These are phyloP conservation scores for Ambrosiella cleistominuta DNA, from an alignment of 2,329 filamentous ascomycete species.

Conservation along the genomic window DNA sequence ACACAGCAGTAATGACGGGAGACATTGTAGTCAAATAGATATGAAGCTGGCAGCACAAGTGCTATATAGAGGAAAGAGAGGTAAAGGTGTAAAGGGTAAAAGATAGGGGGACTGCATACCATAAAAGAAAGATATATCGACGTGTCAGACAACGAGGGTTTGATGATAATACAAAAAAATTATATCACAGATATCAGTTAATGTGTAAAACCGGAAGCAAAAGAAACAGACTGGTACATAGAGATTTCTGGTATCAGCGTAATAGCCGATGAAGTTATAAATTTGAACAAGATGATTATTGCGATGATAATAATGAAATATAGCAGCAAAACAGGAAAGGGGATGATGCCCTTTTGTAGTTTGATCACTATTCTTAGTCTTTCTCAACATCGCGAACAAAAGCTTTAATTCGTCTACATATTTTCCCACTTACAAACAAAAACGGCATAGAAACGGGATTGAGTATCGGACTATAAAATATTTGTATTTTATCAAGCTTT, in stretches of 20 bases:
- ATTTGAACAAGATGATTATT: not conserved
- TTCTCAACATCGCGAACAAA: not conserved
- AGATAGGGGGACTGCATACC: not conserved
- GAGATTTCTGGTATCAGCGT: not conserved
- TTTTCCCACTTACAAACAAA: conserved; percentile 1
- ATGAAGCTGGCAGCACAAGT: not conserved
- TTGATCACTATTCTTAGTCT: not conserved
- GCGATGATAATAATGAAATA: not conserved
- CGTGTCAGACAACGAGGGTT: not conserved
- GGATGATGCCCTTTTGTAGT: not conserved
- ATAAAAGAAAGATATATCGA: not conserved
- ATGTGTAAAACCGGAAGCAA: too few relatives aligned
- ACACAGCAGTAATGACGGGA: not conserved
- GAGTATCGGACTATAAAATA: not conserved
- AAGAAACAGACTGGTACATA: not conserved
- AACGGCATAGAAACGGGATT: conserved; percentile 1
- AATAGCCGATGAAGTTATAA: not conserved
- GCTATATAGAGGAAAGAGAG: not conserved
- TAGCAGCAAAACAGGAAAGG: conserved; percentile 1
- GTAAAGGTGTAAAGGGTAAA: not conserved
- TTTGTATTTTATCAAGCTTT: not conserved
- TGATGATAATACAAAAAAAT: not conserved
- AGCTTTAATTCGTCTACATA: not conserved
- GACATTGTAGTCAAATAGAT: not conserved
- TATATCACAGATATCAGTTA: conserved; percentile 3